Base-by-base conservation (phyloP, 192 early-diverging fungal genomes). In the Coemansia sp. region DNA sequence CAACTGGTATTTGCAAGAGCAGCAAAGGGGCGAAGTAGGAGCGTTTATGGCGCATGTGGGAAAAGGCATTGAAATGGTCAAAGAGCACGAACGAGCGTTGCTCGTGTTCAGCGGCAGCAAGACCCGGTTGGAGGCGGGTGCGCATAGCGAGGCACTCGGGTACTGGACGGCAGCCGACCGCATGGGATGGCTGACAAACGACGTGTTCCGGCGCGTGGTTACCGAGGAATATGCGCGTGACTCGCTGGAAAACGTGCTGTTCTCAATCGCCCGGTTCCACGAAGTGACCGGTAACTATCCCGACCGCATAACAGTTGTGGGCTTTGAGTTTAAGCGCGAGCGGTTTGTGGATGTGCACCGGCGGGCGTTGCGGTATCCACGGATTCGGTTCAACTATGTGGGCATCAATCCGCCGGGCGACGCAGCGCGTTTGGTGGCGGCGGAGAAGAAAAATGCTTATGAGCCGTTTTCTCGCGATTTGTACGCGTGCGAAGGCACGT, bases 181-280 rank as follows among this genome's bases (percentile, higher is more conserved):
- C 23, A 76, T 77, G 71, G 65, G 66, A 23, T 80, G 77, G 82
- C 68, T 80, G 38, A 68, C 69, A 11, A 57, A 55, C 26, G 65
- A 69, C 21, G 67, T 79, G 11, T 74, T 74, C 25, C 70, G 71
- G 37, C 69, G 82, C 27, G 74, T 75, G 31, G 64, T 71, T 48
- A 77, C 83, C 21, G 84, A 85, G 49, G 81, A 85, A 58, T 75
- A 64, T 69, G 80, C 84, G 2, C 72, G 75, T 27, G 84, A 85
- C 63, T 85, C 84, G 49, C 83, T 72, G 47, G 81, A 85, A 54
- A 85, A 85, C 57, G 65, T 85, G 17, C 49, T 85, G 25, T 85
- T 81, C 31, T 78, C 78, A 26, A 69, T 85, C 21, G 83, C 82
- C 5, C 73, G 83, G 29, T 84, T 82, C 61, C 72, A 62, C 47